Base-by-base conservation (phyloP, 2,329 filamentous ascomycete species). In the Claviceps sp. region DNA sequence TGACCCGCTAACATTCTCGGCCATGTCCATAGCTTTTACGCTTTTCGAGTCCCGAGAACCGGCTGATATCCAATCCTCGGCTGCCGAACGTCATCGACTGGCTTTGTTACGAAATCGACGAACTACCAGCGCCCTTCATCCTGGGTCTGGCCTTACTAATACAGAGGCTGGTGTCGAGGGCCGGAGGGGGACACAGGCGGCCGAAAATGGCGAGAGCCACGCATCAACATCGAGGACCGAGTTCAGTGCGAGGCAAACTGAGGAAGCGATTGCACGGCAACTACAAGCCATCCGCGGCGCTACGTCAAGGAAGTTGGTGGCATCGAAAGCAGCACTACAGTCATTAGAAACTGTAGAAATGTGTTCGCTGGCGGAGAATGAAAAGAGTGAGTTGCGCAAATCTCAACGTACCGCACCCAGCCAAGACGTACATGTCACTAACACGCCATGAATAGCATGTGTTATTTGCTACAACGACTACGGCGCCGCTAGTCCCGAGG, bases 381-480 rank as follows among this genome's bases (percentile, higher is more conserved):
- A 79, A 54, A 68, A 66, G 59, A 72, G 76, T 79, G 64, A 63
- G 73, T 65, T 18, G 14, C 38, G n/a, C 30, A 42, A 14, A 20
- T 20, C 5, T 30, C 16, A 6, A 7, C 9, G 37, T 24, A 5
- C 5, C 13, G 18, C 18, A 44, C 6, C 3, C 26, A 26, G 7
- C 7, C 5, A 16, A 20, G 30, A 54, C 24, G 47, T 7, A 51
- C 30, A 18, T 34, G 5, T 18, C 8, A 46, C 38, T 44, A 4
- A 34, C 4, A 34, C 30, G 30, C 30, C 30, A 34, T 34, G 1
- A 43, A 1, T 56, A 84, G 79, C 65, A 14, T 84, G 80, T 60
- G 72, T 78, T 20, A 84, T 84, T 54, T 84, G 80, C 65, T 83
- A 83, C 60, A 82, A 81, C 56, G 77, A 81, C 8, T 82, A 76